Evolutionary conservation across 2,329 filamentous ascomycete genomes (phyloP).

Genomic region (Sporothrix euskadiensis): DNA sequence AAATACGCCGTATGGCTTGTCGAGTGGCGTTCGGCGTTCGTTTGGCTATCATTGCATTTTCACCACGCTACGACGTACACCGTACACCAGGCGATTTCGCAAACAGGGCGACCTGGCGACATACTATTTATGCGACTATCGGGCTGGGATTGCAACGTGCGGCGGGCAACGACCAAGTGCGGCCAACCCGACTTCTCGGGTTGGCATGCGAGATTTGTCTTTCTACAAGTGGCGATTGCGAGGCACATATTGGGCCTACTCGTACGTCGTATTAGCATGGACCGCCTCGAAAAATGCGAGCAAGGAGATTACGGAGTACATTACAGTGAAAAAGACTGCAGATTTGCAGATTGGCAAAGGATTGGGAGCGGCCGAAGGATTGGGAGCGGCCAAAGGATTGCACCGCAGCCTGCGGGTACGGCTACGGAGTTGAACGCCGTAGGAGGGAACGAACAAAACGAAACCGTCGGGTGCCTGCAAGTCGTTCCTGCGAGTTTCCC

Average conservation of each 20-base stretch:
- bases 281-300: not conserved
- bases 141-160: too few relatives aligned
- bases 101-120: not conserved
- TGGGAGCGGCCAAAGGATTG: constrained; percentile 5
- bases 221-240: not conserved
- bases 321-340: not conserved
- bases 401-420: not conserved
- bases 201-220: not conserved
- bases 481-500: too few relatives aligned
- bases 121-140: too few relatives aligned
- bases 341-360: not conserved
- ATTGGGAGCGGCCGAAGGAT: not conserved
- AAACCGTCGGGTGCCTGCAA: too few relatives aligned
- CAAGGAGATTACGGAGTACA: too few relatives aligned
- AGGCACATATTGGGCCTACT: not conserved
- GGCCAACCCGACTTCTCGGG: not conserved
- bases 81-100: not conserved
- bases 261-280: too few relatives aligned
- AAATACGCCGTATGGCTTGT: too few relatives aligned
- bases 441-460: too few relatives aligned
- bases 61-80: too few relatives aligned
- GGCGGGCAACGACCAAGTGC: not conserved
- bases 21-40: too few relatives aligned
- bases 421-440: too few relatives aligned
- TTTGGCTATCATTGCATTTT: too few relatives aligned